Percentiles rank a stretch among this genome's conserved stretches.
These are phyloP conservation scores for Talaromyces sp. DNA, from an alignment of 2,329 filamentous ascomycete species.

Conservation along the genomic window DNA sequence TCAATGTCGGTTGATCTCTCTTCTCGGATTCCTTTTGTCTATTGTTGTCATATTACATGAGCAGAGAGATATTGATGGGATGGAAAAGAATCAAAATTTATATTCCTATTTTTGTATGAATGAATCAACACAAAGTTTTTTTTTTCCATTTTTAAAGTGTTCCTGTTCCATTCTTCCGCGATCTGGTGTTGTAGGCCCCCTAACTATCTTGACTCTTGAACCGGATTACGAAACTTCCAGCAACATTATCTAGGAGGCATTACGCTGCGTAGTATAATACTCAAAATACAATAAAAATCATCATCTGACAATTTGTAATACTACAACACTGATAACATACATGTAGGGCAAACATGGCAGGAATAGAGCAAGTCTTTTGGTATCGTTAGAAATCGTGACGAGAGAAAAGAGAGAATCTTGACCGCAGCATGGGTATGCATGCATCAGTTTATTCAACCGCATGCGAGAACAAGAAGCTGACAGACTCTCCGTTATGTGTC, in stretches of 20 bases:
- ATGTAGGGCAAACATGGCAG: background rate
- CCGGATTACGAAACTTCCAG: background rate
- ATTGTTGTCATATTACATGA: background rate
- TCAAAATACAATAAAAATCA: background rate
- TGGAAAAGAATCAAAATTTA: constrained; percentile 16
- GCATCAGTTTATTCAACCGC: constrained; percentile 26
- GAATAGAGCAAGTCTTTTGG: constrained; percentile 11
- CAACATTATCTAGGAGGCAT: no score
- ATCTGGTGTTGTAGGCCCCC: no score
- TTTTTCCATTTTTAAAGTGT: no score
- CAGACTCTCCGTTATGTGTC: constrained; percentile 49
- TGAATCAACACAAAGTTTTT: background rate
- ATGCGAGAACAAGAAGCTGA: constrained; percentile 48
- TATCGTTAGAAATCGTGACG: constrained; percentile 16
- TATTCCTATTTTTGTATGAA: constrained; percentile 8
- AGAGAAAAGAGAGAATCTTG: constrained; percentile 5
- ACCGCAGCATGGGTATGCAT: background rate
- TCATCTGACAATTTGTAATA: background rate
- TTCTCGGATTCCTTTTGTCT: constrained; percentile 1
- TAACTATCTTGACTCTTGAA: no score
- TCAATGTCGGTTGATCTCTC: constrained; percentile 6
- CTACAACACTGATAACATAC: background rate
- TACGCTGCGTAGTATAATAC: no score
- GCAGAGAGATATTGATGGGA: constrained; percentile 7
- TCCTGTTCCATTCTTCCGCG: no score